phyloP scores from a whole-genome alignment of 441 rosid species.

The Codiaeum variegatum region DNA sequence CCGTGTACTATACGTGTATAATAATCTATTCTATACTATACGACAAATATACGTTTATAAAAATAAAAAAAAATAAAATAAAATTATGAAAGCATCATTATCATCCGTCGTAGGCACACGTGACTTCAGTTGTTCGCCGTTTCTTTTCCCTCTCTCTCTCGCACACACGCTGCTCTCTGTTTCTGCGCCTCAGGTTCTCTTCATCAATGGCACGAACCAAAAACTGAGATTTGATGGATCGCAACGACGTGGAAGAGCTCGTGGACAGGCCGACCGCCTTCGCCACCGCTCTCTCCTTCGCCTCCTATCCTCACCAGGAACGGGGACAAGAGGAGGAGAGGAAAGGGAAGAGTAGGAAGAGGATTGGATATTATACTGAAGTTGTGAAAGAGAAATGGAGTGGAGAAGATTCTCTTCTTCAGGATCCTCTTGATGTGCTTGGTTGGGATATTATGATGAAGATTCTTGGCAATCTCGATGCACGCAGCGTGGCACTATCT shows the following conservation, averaged over 20 bases:
- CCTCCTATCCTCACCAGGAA: not conserved
- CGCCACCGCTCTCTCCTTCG: no score
- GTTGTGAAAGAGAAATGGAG: not conserved
- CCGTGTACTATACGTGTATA: not conserved
- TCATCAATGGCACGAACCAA: not conserved
- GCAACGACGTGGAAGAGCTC: not conserved
- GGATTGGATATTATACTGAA: not conserved
- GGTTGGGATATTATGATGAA: slow-evolving; percentile 56
- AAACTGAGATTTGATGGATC: not conserved
- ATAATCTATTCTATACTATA: not conserved
- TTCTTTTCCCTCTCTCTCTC: not conserved
- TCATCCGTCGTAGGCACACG: not conserved
- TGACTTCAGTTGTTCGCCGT: not conserved
- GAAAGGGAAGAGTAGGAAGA: not conserved
- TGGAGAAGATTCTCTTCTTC: not conserved
- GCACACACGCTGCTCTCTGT: not conserved
- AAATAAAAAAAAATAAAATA: not conserved
- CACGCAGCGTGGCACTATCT: slow-evolving; percentile 61
- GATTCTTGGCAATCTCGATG: slow-evolving; percentile 49
- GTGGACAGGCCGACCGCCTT: not conserved
- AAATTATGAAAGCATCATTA: not conserved
- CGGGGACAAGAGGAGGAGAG: not conserved
- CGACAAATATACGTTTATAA: not conserved
- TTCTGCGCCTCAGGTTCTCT: not conserved
- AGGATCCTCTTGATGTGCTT: slow-evolving; percentile 49